These are phyloP conservation scores for Naganishia vaughanmartiniae DNA, from an alignment of 768 basidiomycete species.

Conservation along the genomic window DNA sequence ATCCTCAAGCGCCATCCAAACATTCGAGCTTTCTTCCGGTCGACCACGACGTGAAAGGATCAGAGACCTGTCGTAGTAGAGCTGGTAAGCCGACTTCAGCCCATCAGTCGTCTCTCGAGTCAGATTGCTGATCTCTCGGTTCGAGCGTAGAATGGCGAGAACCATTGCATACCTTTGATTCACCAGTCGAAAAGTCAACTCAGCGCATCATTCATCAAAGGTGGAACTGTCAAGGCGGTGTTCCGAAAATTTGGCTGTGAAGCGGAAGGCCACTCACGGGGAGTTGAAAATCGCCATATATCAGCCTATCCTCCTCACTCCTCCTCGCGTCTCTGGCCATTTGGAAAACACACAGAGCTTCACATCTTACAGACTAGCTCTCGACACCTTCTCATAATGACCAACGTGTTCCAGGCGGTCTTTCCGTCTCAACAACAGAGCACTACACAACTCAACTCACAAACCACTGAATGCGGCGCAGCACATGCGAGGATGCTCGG, in stretches of 20 bases:
- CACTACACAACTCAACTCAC: background rate
- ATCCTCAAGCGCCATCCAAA: no score
- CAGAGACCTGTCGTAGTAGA: background rate
- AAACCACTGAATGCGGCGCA: background rate
- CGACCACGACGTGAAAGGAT: no score
- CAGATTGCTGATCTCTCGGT: background rate
- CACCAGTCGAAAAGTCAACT: background rate
- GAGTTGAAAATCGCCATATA: background rate
- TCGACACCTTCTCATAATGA: background rate
- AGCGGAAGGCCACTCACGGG: background rate
- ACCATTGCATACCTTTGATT: background rate
- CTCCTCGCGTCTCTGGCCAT: background rate
- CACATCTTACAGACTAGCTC: no score
- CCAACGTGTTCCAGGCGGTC: constrained; percentile 15
- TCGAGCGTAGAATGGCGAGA: background rate
- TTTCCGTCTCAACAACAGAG: constrained; percentile 10
- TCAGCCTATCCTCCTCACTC: background rate
- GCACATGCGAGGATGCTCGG: constrained; percentile 15
- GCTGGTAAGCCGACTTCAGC: background rate
- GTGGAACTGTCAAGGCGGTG: background rate
- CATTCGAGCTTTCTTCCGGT: no score
- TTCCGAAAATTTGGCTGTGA: background rate
- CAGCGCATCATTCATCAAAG: background rate
- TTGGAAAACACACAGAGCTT: no score
- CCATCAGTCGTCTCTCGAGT: background rate